A percentile compares a stretch with the other conserved stretches of the same genome.
Conservation (phyloP, 2,329 filamentous ascomycete species). For the Claviceps citrina region DNA sequence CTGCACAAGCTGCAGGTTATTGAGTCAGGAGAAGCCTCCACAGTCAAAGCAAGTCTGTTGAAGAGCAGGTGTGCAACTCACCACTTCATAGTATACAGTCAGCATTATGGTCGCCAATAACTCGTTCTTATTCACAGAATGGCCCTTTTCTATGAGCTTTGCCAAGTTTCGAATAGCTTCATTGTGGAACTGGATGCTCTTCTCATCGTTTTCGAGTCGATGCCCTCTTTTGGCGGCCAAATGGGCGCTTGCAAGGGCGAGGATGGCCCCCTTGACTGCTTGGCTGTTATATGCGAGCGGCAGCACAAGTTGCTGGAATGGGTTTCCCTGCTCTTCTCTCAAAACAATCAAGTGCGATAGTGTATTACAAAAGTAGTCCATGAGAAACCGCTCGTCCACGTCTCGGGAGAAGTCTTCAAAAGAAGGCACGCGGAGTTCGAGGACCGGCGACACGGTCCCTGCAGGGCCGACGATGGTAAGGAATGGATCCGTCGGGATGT, state of each 20-base stretch:
- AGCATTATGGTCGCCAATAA: slow-evolving; percentile 46
- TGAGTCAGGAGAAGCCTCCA: neutral
- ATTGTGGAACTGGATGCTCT: slow-evolving; percentile 44
- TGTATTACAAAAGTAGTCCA: slow-evolving; percentile 49
- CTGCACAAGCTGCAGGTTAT: slow-evolving; percentile 37
- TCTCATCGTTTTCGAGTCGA: slow-evolving; percentile 27
- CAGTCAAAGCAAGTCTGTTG: too few species aligned
- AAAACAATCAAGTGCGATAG: slow-evolving; percentile 51
- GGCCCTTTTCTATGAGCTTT: slow-evolving; percentile 38
- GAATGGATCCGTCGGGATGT: slow-evolving; percentile 9
- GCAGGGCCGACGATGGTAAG: slow-evolving; percentile 14
- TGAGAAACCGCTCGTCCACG: slow-evolving; percentile 37
- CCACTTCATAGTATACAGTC: slow-evolving; percentile 48
- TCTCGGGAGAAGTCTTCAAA: slow-evolving; percentile 43
- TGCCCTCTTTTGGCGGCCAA: slow-evolving; percentile 49
- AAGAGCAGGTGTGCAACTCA: too few species aligned
- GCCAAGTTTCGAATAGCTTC: slow-evolving; percentile 43
- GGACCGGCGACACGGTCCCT: slow-evolving; percentile 15
- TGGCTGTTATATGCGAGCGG: slow-evolving; percentile 39
- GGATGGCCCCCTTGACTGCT: slow-evolving; percentile 66
- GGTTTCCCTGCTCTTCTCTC: slow-evolving; percentile 45
- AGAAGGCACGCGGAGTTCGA: slow-evolving; percentile 36
- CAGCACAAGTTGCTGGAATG: slow-evolving; percentile 47
- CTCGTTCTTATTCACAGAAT: slow-evolving; percentile 37
- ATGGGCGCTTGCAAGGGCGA: slow-evolving; percentile 71